phyloP scores from a whole-genome alignment of 2,329 filamentous ascomycete species.

The Aureobasidium sp. region DNA sequence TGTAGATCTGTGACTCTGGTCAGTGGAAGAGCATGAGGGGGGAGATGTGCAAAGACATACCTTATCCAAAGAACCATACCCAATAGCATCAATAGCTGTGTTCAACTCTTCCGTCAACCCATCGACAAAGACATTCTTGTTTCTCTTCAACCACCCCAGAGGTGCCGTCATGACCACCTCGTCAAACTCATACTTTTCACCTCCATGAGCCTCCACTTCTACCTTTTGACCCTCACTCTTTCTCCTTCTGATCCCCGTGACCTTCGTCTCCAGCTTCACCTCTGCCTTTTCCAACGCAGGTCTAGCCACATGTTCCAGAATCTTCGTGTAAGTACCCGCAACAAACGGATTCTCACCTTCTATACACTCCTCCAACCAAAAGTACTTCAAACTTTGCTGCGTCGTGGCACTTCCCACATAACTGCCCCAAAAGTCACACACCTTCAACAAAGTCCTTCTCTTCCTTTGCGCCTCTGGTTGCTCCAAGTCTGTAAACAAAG shows the following conservation, averaged over 20 bases:
- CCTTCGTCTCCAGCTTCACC: constrained; percentile 43
- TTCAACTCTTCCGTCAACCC: constrained; percentile 34
- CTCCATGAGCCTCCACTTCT: constrained; percentile 47
- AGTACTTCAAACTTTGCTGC: constrained; percentile 63
- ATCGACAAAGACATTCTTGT: constrained; percentile 38
- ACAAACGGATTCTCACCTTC: constrained; percentile 61
- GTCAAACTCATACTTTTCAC: constrained; percentile 36
- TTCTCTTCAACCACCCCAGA: constrained; percentile 46
- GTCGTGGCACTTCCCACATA: constrained; percentile 60
- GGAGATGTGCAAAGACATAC: constrained; percentile 3
- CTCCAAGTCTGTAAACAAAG: constrained; percentile 30
- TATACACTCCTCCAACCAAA: constrained; percentile 71
- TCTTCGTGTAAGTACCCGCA: constrained; percentile 51
- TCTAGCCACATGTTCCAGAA: constrained; percentile 52
- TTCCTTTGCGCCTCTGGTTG: constrained; percentile 33
- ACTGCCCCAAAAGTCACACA: constrained; percentile 60
- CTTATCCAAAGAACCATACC: constrained; percentile 18
- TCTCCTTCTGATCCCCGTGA: constrained; percentile 34
- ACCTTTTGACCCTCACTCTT: constrained; percentile 32
- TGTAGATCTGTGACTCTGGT: constrained; percentile 29
- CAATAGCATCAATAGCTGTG: constrained; percentile 35
- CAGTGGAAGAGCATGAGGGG: background rate
- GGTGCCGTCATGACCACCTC: constrained; percentile 46
- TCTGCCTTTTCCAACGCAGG: constrained; percentile 49
- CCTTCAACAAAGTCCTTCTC: constrained; percentile 43